Percentiles rank a stretch among this genome's conserved stretches.
phyloP scores from a whole-genome alignment of 495 filamentous ascomycete species.

The Podospora pseudoanserina region DNA sequence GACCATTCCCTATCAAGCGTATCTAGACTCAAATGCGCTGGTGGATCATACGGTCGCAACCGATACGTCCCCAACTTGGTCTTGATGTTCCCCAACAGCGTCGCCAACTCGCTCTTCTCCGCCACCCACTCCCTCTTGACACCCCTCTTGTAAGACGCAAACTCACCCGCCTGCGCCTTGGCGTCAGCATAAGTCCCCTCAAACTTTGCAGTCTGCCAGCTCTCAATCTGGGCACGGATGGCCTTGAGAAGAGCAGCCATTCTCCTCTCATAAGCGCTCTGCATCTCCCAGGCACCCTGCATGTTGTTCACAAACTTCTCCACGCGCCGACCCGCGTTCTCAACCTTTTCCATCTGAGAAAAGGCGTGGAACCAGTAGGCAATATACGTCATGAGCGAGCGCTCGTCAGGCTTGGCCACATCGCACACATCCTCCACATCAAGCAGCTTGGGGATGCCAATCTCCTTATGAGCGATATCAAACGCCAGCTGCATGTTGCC shows the following conservation, averaged over 20 bases:
- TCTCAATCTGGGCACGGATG: conserved; percentile 65
- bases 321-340: conserved; percentile 91
- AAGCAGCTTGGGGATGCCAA: conserved; percentile 91
- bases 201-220: conserved; percentile 77
- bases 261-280: conserved; percentile 85
- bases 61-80: conserved; percentile 95
- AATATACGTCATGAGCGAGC: conserved; percentile 97
- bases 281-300: conserved; percentile 99
- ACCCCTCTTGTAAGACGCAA: conserved; percentile 81
- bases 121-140: conserved; percentile 93
- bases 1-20: conserved; percentile 80
- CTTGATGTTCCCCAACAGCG: conserved; percentile 95
- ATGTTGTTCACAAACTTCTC: conserved; percentile 99
- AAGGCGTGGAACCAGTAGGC: conserved; percentile 99
- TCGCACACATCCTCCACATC: conserved; percentile 99
- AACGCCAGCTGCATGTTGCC: conserved; percentile 98
- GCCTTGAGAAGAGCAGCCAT: conserved; percentile 74
- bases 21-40: conserved; percentile 71
- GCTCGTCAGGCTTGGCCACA: conserved; percentile 91
- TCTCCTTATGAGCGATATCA: conserved; percentile 91
- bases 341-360: conserved; percentile 94
- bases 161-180: conserved; percentile 77
- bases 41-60: conserved; percentile 85
- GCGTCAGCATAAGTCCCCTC: conserved; percentile 91
- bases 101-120: conserved; percentile 92